Conservation (phyloP, 2,329 filamentous ascomycete genomes). For the Alternaria brassicae region DNA sequence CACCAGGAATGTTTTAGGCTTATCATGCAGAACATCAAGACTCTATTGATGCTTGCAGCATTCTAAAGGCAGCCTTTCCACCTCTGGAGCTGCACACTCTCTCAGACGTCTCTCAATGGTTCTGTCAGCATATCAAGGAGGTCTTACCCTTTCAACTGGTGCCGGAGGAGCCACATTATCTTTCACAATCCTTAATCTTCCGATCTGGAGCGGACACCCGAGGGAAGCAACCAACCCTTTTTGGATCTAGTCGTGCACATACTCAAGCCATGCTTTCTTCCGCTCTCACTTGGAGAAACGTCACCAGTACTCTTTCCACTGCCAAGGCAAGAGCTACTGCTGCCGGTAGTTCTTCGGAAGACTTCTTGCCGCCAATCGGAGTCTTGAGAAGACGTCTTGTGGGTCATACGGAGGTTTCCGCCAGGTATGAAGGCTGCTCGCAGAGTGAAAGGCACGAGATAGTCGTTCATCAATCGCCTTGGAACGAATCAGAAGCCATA, state of each 20-base stretch:
- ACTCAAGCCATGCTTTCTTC: neutral
- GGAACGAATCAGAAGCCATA: neutral
- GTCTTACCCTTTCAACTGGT: neutral
- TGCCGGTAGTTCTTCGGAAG: neutral
- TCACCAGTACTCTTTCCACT: neutral
- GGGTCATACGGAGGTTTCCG: neutral
- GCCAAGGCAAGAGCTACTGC: neutral
- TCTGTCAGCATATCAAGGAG: neutral
- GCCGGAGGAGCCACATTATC: neutral
- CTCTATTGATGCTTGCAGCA: neutral
- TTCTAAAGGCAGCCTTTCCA: neutral
- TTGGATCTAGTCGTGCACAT: neutral
- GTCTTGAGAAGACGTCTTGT: neutral
- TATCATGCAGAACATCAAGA: neutral
- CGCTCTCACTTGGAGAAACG: neutral
- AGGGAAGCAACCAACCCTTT: constrained; percentile 1
- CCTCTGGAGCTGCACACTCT: neutral
- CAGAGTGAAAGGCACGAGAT: constrained; percentile 1
- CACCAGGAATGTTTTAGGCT: neutral
- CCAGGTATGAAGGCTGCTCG: neutral
- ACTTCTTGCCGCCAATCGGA: constrained; percentile 3
- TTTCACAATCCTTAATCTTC: neutral
- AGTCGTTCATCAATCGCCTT: neutral
- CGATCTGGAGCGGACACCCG: neutral
- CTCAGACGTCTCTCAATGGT: neutral